Conservation (phyloP, 495 filamentous ascomycete genomes). For the Friedmanniomyces endolithicus region DNA sequence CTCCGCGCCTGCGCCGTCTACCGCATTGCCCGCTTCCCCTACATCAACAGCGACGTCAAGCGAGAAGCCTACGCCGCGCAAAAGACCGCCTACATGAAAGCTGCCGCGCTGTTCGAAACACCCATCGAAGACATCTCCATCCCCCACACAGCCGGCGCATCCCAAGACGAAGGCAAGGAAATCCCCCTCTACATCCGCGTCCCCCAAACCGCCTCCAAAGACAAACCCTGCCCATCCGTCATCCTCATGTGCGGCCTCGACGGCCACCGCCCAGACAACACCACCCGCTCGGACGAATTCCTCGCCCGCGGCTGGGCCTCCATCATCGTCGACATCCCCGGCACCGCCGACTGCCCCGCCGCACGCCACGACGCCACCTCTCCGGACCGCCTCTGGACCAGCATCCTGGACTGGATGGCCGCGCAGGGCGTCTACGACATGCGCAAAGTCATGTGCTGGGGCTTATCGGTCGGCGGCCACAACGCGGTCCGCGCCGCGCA, state of each 20-base stretch:
- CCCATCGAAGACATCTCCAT: constrained; percentile 46
- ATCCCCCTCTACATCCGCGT: constrained; percentile 55
- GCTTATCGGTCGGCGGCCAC: constrained; percentile 59
- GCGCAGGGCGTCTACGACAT: constrained; percentile 43
- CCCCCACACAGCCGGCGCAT: constrained; percentile 38
- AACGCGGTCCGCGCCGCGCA: constrained; percentile 61
- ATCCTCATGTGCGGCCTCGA: constrained; percentile 63
- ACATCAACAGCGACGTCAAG: constrained; percentile 42
- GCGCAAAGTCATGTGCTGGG: constrained; percentile 55
- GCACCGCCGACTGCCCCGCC: constrained; percentile 63
- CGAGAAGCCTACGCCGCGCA: constrained; percentile 52
- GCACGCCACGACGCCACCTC: constrained; percentile 41
- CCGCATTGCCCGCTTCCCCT: constrained; percentile 62
- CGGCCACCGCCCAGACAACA: constrained; percentile 66
- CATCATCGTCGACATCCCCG: constrained; percentile 61
- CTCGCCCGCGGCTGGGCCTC: constrained; percentile 51
- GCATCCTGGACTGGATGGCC: constrained; percentile 54
- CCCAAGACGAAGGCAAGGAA: constrained; percentile 35
- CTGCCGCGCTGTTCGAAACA: constrained; percentile 41
- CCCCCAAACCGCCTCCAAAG: constrained; percentile 32
- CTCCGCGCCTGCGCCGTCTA: constrained; percentile 57
- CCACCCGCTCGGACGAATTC: constrained; percentile 48
- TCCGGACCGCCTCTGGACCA: constrained; percentile 46
- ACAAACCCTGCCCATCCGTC: constrained; percentile 44
- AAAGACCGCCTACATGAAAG: constrained; percentile 52